Evolutionary conservation across 73 alveolate species (phyloP).

Genomic region (Paramecium primaurelia): DNA sequence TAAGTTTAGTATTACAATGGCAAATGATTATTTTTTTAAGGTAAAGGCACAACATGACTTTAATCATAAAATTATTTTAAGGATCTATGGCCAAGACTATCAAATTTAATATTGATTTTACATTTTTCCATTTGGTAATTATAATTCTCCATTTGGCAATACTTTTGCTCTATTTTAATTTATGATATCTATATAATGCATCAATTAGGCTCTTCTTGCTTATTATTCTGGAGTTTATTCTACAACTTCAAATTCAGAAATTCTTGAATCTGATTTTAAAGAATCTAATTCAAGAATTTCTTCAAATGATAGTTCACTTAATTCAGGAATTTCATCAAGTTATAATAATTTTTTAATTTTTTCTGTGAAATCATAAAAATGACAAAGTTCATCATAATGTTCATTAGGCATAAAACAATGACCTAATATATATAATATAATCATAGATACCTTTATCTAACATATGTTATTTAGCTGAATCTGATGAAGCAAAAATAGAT

Average conservation of each 20-base stretch:
- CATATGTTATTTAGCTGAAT: conserved; percentile 77
- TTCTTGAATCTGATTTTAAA: neutral
- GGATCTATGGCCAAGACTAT: neutral
- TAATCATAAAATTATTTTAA: neutral
- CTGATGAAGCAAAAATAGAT: conserved; percentile 51
- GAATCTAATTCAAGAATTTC: neutral
- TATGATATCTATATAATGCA: neutral
- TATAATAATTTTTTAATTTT: neutral
- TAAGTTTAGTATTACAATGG: neutral
- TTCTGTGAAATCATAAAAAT: neutral
- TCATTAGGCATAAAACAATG: conserved; percentile 78
- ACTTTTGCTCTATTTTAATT: neutral
- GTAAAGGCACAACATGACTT: conserved; percentile 13
- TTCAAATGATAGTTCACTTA: neutral
- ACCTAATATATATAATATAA: neutral
- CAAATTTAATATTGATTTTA: neutral
- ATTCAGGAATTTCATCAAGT: neutral
- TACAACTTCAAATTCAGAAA: neutral
- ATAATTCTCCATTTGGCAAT: conserved; percentile 21
- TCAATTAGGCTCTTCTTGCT: neutral
- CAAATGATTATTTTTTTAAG: neutral
- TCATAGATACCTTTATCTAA: conserved; percentile 60
- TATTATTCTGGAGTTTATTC: conserved; percentile 3
- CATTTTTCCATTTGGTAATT: conserved; percentile 42
- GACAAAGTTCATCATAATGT: conserved; percentile 66